phyloP scores from a whole-genome alignment of 1,139 yeast species.

The Hansenula lynferdii region DNA sequence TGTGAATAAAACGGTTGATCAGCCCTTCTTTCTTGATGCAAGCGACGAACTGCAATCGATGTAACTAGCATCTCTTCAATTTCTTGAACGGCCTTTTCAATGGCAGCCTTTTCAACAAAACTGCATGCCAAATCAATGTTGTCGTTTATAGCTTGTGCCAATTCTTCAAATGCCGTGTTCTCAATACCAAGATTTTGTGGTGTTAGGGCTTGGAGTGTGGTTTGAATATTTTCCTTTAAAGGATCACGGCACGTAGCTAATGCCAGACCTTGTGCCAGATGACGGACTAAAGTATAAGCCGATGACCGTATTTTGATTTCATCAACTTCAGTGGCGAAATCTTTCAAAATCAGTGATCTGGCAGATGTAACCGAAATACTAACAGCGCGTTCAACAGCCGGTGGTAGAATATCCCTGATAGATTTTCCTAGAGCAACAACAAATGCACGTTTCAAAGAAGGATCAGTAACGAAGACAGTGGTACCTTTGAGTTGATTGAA shows the following conservation, averaged over 20 bases:
- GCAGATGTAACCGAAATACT: slow-evolving; percentile 89
- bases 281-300: slow-evolving; percentile 62
- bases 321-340: slow-evolving; percentile 88
- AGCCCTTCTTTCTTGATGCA: slow-evolving; percentile 52
- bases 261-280: slow-evolving; percentile 57
- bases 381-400: slow-evolving; percentile 86
- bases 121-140: slow-evolving; percentile 79
- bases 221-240: slow-evolving; percentile 50
- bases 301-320: slow-evolving; percentile 70
- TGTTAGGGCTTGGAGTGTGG: slow-evolving; percentile 32
- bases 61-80: slow-evolving; percentile 77
- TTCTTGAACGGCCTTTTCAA: slow-evolving; percentile 78
- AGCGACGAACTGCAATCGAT: slow-evolving; percentile 61
- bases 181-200: slow-evolving; percentile 29
- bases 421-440: slow-evolving; percentile 83
- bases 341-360: slow-evolving; percentile 77
- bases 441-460: slow-evolving; percentile 75
- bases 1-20: slow-evolving; percentile 66
- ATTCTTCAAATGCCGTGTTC: slow-evolving; percentile 63
- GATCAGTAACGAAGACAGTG: slow-evolving; percentile 69
- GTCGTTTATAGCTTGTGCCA: slow-evolving; percentile 73
- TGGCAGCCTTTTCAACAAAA: slow-evolving; percentile 80
- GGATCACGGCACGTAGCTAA: slow-evolving; percentile 66
- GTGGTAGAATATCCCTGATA: slow-evolving; percentile 83
- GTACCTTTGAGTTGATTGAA: slow-evolving; percentile 55